These are phyloP conservation scores for Echria macrotheca DNA, from an alignment of 495 filamentous ascomycete species.

Conservation along the genomic window DNA sequence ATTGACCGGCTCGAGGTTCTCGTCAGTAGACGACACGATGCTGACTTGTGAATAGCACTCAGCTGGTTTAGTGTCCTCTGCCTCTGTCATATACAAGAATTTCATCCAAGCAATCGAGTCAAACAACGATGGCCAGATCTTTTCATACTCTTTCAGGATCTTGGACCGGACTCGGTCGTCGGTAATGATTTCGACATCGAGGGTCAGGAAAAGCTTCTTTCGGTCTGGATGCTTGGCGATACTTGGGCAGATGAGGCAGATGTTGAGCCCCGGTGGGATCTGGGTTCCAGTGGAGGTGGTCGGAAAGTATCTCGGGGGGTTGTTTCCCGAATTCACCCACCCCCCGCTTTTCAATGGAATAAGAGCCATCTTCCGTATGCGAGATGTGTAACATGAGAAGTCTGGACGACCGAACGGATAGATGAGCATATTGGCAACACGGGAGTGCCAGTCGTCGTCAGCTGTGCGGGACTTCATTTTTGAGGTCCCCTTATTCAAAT, in stretches of 20 bases:
- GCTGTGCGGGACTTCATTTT: conserved; percentile 10
- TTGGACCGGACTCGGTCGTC: background rate
- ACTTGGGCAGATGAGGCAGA: conserved; percentile 12
- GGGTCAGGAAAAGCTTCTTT: conserved; percentile 19
- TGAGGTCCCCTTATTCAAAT: conserved; percentile 6
- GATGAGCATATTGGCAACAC: conserved; percentile 6
- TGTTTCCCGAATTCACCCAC: background rate
- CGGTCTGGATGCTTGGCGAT: conserved; percentile 13
- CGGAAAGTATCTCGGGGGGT: conserved; percentile 2
- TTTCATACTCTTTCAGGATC: background rate
- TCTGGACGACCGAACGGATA: background rate
- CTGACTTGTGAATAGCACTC: background rate
- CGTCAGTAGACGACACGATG: background rate
- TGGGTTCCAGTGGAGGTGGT: background rate
- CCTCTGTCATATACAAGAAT: conserved; percentile 2
- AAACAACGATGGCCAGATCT: background rate
- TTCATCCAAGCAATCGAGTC: background rate
- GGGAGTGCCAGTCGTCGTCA: conserved; percentile 16
- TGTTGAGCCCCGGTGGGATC: conserved; percentile 21
- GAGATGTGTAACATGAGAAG: background rate
- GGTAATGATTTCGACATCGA: conserved; percentile 16
- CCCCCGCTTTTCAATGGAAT: conserved; percentile 2
- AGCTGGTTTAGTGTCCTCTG: background rate
- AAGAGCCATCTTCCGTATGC: background rate
- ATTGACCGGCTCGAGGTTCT: background rate